A percentile compares a stretch with the other conserved stretches of the same genome.
Evolutionary conservation across 2,329 filamentous ascomycete species (phyloP).

Genomic region (Aschersonia sp.): DNA sequence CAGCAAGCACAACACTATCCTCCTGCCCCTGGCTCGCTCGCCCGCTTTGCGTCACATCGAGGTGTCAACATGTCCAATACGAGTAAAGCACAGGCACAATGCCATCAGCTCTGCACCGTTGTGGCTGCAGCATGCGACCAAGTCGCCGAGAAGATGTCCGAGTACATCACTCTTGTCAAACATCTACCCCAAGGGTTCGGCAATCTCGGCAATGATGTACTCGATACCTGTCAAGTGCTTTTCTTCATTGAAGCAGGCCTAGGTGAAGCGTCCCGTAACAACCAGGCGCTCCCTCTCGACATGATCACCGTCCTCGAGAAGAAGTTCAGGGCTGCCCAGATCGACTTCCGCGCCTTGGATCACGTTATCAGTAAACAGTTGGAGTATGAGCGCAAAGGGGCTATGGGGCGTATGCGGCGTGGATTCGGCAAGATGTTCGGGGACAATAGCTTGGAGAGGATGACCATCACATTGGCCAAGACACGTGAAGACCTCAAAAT

Average conservation of each 20-base stretch:
- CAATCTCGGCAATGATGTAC: conserved; percentile 47
- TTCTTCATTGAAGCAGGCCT: conserved; percentile 57
- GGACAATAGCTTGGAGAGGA: conserved; percentile 45
- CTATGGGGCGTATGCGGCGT: conserved; percentile 44
- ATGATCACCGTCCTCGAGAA: conserved; percentile 49
- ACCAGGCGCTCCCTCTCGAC: conserved; percentile 41
- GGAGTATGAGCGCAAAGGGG: conserved; percentile 44
- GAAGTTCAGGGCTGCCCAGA: conserved; percentile 45
- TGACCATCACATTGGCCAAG: conserved; percentile 39
- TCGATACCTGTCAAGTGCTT: conserved; percentile 51
- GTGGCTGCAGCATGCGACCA: conserved; percentile 46
- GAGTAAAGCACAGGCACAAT: conserved; percentile 16
- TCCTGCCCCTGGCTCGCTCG: not conserved
- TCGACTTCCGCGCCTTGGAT: conserved; percentile 48
- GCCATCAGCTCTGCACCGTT: conserved; percentile 34
- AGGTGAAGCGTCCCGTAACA: conserved; percentile 32
- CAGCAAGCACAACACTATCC: not conserved
- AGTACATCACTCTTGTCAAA: conserved; percentile 45
- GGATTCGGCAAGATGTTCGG: conserved; percentile 50
- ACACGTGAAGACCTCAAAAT: conserved; percentile 48
- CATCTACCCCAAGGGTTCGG: conserved; percentile 40
- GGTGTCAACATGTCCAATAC: conserved; percentile 5
- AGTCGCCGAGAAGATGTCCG: conserved; percentile 50
- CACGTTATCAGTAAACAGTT: conserved; percentile 47
- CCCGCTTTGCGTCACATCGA: conserved; percentile 1